Conservation (phyloP, 441 rosid genomes). For the Flueggea neowawraea region DNA sequence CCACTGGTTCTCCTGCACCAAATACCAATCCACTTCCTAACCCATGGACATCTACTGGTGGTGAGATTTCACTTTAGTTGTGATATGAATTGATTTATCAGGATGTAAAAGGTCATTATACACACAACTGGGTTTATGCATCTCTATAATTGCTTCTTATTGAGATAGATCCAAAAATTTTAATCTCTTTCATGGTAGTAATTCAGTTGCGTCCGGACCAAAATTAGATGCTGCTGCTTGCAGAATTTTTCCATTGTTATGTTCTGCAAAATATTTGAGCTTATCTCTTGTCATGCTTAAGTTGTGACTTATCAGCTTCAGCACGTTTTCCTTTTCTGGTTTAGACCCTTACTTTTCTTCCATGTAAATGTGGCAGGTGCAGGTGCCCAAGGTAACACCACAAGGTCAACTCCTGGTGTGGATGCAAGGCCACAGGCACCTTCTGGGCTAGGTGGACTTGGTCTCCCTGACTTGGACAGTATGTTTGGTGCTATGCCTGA, state of each 20-base stretch:
- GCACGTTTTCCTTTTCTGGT: too few relatives aligned
- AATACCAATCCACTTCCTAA: constrained; percentile 65
- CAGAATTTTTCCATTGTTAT: too few relatives aligned
- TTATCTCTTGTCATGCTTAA: too few relatives aligned
- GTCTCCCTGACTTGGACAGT: constrained; percentile 43
- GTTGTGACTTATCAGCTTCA: too few relatives aligned
- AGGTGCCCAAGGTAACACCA: constrained; percentile 30
- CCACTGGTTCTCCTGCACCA: constrained; percentile 46
- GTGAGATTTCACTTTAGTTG: background rate
- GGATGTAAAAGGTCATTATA: background rate
- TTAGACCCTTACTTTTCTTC: too few relatives aligned
- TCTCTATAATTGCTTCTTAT: too few relatives aligned
- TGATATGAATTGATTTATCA: background rate
- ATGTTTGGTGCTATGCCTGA: constrained; percentile 42
- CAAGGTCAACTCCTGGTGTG: constrained; percentile 38
- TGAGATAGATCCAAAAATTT: too few relatives aligned
- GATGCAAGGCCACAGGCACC: constrained; percentile 41
- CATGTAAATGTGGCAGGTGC: constrained; percentile 25
- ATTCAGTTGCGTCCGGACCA: too few relatives aligned
- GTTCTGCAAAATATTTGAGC: too few relatives aligned
- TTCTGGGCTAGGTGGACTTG: constrained; percentile 48
- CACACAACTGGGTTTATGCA: too few relatives aligned
- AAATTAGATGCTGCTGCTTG: too few relatives aligned
- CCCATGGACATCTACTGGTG: constrained; percentile 38
- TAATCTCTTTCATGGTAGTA: too few relatives aligned